Base-by-base conservation (phyloP, 73 alveolate genomes). In the Tetrahymena elliotti region DNA sequence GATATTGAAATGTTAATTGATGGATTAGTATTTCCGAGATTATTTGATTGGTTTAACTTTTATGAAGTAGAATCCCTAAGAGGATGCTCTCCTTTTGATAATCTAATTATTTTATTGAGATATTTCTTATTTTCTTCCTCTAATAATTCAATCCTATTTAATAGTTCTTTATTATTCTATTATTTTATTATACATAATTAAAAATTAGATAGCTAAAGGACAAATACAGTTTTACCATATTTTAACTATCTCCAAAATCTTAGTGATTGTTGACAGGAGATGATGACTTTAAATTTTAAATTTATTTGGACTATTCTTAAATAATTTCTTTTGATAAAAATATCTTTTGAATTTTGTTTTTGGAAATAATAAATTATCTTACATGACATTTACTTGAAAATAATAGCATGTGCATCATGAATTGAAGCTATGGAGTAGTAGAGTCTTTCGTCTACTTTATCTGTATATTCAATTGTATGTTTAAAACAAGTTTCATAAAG, bases 111-210 rank as follows among this genome's bases (percentile, higher is more conserved):
- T 16, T 95, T 53, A 93, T 96, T 97, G 8, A 96, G 93, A 93
- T 96, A 96, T 52, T 95, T 94, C 37, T 93, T n/a, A 83, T 96
- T 96, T 84, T 96, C 98, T 40, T 95, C 93, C 84, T 93, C 34
- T 27, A 96, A 93, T 33, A 47, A 34, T 9, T 96, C 92, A 1
- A 96, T 92, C 38, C 84, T 83, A 33, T 95, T 35, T 35, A 34
- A 16, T 33, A 94, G 54, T 38, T 95, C 98, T 41, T 92, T 52
- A 35, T 37, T 15, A 15, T 95, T 97, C 83, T 95, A 31, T 8
- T 94, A 53, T 20, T 38, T 47, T 36, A 52, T 39, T 22, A 33
- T 35, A n/a, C 12, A 38, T 20, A 35, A 38, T 24, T 33, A 37
- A 24, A 3, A 11, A 22, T 18, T 68, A 3, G 15, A n/a, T n/a